Conservation (phyloP, 192 early-diverging fungal genomes). For the Gamsiella multidivaricata region DNA sequence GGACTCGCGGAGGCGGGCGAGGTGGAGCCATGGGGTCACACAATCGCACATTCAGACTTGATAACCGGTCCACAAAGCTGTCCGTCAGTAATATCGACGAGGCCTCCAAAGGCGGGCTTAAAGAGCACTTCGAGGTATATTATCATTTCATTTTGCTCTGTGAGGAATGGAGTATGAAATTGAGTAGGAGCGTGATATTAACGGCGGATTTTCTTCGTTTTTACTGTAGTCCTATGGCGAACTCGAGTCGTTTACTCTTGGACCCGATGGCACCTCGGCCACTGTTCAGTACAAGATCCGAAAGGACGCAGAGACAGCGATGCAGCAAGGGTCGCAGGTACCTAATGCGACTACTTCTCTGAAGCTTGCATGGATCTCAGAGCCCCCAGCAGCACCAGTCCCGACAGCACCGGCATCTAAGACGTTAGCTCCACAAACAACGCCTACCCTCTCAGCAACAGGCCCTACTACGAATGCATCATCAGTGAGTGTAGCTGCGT, state of each 20-base stretch:
- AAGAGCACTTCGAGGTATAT: slow-evolving; percentile 74
- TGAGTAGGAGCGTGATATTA: background rate
- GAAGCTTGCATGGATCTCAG: slow-evolving; percentile 42
- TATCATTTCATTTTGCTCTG: background rate
- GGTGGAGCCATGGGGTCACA: slow-evolving; percentile 59
- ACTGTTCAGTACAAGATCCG: slow-evolving; percentile 66
- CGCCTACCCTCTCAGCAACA: too few relatives aligned
- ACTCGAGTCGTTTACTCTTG: slow-evolving; percentile 56
- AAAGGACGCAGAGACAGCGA: slow-evolving; percentile 67
- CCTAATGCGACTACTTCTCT: slow-evolving; percentile 19
- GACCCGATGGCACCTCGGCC: slow-evolving; percentile 54
- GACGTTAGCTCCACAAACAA: too few relatives aligned
- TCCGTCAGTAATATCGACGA: slow-evolving; percentile 66
- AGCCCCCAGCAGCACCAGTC: slow-evolving; percentile 16
- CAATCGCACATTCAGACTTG: slow-evolving; percentile 59
- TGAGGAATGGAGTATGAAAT: background rate
- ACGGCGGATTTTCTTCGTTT: background rate
- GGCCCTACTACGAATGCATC: too few relatives aligned
- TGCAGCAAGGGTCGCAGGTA: slow-evolving; percentile 36
- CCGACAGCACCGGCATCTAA: background rate
- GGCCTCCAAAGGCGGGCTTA: slow-evolving; percentile 57
- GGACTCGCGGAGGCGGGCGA: slow-evolving; percentile 58
- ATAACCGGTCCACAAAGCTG: slow-evolving; percentile 79
- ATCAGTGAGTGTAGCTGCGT: too few relatives aligned
- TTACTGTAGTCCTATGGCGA: slow-evolving; percentile 60